Conservation (phyloP, 2,329 filamentous ascomycete genomes). For the Chaetomium olivaceum region DNA sequence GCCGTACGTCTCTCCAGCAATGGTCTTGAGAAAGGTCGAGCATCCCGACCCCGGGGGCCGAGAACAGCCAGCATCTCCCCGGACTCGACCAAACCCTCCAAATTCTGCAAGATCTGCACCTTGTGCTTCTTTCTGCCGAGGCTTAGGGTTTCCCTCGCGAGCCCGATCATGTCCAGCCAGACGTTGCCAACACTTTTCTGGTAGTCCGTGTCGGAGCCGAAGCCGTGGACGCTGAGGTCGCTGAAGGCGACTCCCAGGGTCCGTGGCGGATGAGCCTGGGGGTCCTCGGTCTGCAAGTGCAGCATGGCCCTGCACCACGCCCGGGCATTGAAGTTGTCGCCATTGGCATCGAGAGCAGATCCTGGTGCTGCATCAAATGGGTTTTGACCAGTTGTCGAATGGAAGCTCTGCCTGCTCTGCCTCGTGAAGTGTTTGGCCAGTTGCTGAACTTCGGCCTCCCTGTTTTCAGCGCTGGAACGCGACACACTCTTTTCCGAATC, state of each 20-base stretch:
- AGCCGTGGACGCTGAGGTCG: slow-evolving; percentile 68
- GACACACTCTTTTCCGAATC: too few relatives aligned
- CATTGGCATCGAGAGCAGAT: too few relatives aligned
- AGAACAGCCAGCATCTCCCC: slow-evolving; percentile 77
- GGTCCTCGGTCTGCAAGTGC: slow-evolving; percentile 50
- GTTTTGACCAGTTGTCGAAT: too few relatives aligned
- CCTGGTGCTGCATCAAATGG: too few relatives aligned
- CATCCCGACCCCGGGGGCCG: slow-evolving; percentile 73
- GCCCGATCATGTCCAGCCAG: slow-evolving; percentile 51
- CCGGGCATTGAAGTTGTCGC: slow-evolving; percentile 51
- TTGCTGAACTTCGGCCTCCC: too few relatives aligned
- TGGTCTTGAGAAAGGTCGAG: slow-evolving; percentile 81
- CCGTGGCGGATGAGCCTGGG: slow-evolving; percentile 58
- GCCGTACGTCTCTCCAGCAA: slow-evolving; percentile 80
- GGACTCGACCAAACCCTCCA: slow-evolving; percentile 67
- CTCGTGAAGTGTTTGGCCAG: too few relatives aligned
- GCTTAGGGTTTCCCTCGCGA: slow-evolving; percentile 52
- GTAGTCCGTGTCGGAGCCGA: slow-evolving; percentile 67
- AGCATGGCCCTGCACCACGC: slow-evolving; percentile 63
- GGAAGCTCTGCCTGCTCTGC: too few relatives aligned
- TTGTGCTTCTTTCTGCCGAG: slow-evolving; percentile 52
- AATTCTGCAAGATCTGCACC: slow-evolving; percentile 67
- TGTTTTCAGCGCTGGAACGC: too few relatives aligned
- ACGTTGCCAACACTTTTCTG: slow-evolving; percentile 67
- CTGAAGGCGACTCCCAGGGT: slow-evolving; percentile 66